phyloP scores from a whole-genome alignment of 306 rosid genomes.

The Vigna trinervia region DNA sequence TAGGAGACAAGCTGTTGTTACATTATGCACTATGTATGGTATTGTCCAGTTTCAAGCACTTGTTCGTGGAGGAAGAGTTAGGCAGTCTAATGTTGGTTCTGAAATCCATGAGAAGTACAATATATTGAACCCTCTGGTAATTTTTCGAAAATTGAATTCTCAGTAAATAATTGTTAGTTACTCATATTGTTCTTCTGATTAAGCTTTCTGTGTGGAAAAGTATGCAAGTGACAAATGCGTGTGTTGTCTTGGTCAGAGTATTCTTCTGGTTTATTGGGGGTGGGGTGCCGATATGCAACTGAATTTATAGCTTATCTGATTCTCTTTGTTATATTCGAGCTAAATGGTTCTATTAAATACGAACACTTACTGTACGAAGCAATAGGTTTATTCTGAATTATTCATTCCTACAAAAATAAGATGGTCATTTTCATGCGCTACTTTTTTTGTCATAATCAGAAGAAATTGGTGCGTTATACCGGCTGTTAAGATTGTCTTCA shows the following conservation, averaged over 20 bases:
- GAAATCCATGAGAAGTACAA: conserved; percentile 68
- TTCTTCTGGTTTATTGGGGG: not conserved
- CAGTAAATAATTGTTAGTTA: conserved; percentile 17
- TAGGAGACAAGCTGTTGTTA: conserved; percentile 95
- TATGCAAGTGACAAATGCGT: conserved; percentile 10
- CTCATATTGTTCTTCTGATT: conserved; percentile 35
- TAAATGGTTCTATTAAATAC: conserved; percentile 6
- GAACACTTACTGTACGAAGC: not conserved
- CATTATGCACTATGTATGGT: conserved; percentile 81
- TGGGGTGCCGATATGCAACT: not conserved
- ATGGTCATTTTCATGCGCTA: conserved; percentile 19
- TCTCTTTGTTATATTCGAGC: conserved; percentile 16
- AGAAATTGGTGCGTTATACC: conserved; percentile 1
- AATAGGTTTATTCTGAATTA: conserved; percentile 14
- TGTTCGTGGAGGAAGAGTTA: conserved; percentile 74
- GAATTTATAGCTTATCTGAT: not conserved
- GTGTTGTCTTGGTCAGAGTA: not conserved
- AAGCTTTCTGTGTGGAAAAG: not conserved
- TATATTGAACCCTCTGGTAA: conserved; percentile 59
- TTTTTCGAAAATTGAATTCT: conserved; percentile 17
- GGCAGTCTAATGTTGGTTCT: conserved; percentile 68
- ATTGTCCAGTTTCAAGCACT: conserved; percentile 90
- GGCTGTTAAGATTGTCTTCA: conserved; percentile 21
- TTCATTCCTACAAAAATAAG: conserved; percentile 6
- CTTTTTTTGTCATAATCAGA: conserved; percentile 9